These are phyloP conservation scores for Candida nitratophila DNA, from an alignment of 805 yeast species.

Conservation along the genomic window DNA sequence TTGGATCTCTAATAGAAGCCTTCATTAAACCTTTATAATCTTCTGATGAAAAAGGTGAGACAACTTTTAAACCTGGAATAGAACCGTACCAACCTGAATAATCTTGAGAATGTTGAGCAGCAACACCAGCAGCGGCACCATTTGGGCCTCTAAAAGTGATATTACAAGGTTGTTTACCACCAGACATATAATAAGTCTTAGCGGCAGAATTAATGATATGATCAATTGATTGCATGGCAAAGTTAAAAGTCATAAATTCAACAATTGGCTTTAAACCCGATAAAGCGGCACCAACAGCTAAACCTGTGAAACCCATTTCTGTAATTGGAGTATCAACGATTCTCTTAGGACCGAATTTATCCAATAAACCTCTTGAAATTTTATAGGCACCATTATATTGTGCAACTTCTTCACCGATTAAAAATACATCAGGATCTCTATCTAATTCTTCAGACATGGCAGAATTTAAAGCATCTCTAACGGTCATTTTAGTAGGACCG, in stretches of 20 bases:
- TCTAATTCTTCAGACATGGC: conserved; percentile 98
- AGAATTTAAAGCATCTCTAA: conserved; percentile 92
- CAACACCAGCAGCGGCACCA: conserved; percentile 99
- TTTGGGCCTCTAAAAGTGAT: conserved; percentile 98
- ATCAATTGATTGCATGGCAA: conserved; percentile 99
- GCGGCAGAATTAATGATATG: conserved; percentile 98
- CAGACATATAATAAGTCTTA: conserved; percentile 97
- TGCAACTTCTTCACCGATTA: conserved; percentile 99
- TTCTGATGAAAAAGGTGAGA: conserved; percentile 92
- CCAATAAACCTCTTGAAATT: conserved; percentile 90
- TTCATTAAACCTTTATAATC: conserved; percentile 94
- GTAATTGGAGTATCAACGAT: conserved; percentile 96
- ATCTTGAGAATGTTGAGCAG: conserved; percentile 98
- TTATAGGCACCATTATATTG: conserved; percentile 99
- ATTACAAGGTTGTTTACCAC: conserved; percentile 97
- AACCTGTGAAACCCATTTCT: conserved; percentile 97
- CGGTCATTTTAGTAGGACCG: conserved; percentile 65
- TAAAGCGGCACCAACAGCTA: conserved; percentile 93
- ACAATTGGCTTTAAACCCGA: conserved; percentile 94
- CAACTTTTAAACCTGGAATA: conserved; percentile 95
- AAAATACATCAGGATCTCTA: conserved; percentile 86
- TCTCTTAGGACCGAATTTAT: conserved; percentile 91
- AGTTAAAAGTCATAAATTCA: conserved; percentile 98
- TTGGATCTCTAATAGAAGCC: conserved; percentile 97
- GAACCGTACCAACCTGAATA: conserved; percentile 97